These are phyloP conservation scores for Fragilaria crotonensis DNA, from an alignment of 108 stramenopile genomes.

Conservation along the genomic window DNA sequence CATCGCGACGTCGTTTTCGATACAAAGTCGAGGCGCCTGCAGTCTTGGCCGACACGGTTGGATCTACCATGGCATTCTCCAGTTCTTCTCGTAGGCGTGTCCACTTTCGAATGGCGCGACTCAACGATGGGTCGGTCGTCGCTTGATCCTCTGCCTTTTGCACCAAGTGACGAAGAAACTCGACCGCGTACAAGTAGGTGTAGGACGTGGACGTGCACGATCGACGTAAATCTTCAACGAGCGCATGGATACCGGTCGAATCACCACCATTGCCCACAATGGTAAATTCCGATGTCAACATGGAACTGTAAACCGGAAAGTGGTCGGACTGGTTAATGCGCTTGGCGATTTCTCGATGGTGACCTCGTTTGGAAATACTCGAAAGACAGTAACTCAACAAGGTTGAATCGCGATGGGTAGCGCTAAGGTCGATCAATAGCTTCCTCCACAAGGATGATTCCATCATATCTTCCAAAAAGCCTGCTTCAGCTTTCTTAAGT, in stretches of 20 bases:
- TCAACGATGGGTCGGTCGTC: neutral
- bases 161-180: slow-evolving; percentile 21
- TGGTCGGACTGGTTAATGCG: slow-evolving; percentile 82
- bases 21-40: slow-evolving; percentile 41
- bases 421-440: slow-evolving; percentile 77
- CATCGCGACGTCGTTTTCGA: slow-evolving; percentile 73
- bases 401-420: slow-evolving; percentile 65
- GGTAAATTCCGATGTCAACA: slow-evolving; percentile 65
- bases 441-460: slow-evolving; percentile 67
- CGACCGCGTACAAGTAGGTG: slow-evolving; percentile 73
- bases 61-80: slow-evolving; percentile 61
- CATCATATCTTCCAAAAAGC: slow-evolving; percentile 84
- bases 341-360: slow-evolving; percentile 79
- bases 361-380: slow-evolving; percentile 68
- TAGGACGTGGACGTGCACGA: slow-evolving; percentile 77
- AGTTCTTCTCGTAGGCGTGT: slow-evolving; percentile 66
- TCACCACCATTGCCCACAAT: slow-evolving; percentile 51
- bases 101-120: slow-evolving; percentile 56
- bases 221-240: slow-evolving; percentile 57
- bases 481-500: slow-evolving; percentile 56
- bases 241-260: slow-evolving; percentile 34
- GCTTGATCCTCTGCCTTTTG: slow-evolving; percentile 3
- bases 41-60: slow-evolving; percentile 27
- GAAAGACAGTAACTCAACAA: slow-evolving; percentile 73
- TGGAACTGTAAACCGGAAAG: slow-evolving; percentile 76